Base-by-base conservation (phyloP, 345 rosid genomes). In the Trapa incisa region DNA sequence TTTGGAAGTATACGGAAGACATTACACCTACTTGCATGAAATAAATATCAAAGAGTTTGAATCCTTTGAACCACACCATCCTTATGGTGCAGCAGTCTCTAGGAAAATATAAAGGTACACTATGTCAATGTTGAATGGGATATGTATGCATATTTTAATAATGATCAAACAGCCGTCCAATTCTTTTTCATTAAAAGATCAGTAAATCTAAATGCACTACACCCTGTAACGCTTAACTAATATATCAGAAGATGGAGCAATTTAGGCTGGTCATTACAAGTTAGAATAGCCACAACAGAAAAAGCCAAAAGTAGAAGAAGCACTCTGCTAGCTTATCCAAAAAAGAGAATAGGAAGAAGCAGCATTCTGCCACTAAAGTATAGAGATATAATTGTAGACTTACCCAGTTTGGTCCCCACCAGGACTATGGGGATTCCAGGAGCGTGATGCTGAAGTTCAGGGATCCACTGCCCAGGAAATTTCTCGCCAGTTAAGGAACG, bases 391-490 rank as follows among this genome's bases (percentile, higher is more conserved):
- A 12, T 64, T 64, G 15, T 10, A 11, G 5, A 68, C 84, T 82
- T 65, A 88, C 98, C 98, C 81, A 90, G 70, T 83, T 93, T 93
- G 71, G 98, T 90, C 62, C 98, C 98, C 36, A 85, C 97, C 67
- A 93, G 81, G 32, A 93, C 97, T 11, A 90, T 68, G 4, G 98
- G 98, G 65, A 90, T 80, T 72, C 98, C 97, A 2, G 94, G 96
- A 70, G 90, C 88, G 79, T 76, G 91, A 79, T 90, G 98, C 77
- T 87, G 92, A 67, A 93, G 96, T 71, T 93, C 98, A 70, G 98
- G 96, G 76, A 93, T 84, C 99, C 99, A 93, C 99, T 93, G 87
- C 68, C 71, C 66, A 76, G 73, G 76, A 61, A 83, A 67, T 64
- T 50, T 58, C 15, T 42, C 47, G 67, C 82, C 57, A 81, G 79